Evolutionary conservation across 257 asterid species (phyloP), one percentile per base, ranked within the genome.

Genomic region (Plantago ovata): DNA sequence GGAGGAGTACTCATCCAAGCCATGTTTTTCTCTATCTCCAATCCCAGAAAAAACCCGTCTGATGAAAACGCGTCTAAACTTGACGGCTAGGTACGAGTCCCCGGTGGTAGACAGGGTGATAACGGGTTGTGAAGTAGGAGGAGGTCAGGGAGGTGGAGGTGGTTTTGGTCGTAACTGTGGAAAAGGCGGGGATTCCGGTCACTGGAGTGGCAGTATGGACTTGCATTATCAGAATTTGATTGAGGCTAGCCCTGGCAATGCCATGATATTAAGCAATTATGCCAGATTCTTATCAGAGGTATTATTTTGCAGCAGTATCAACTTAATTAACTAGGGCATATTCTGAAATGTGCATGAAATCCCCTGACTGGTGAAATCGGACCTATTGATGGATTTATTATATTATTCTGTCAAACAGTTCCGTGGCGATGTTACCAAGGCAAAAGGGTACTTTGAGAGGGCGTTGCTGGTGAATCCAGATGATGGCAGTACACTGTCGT

Each of bases 241-340:
- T 20, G 63, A 64, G 58, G 79, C 84, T 13, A 39, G 77, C 50
- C 91, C 91, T 4, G 60, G 49, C 2, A 77, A 80, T 53, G 21
- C 84, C 0, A 56, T 83, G 65, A 62, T 83, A 16, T 72, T 83
- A 3, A 63, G 76, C 69, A 83, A 82, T 23, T 83, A 83, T 53
- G 91, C 91, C 10, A 83, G 58, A 68, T 83, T 62, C 49, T 72
- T 83, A 60, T 75, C 75, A 77, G 85, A 81, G 88, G 88, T 77
- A 67, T 44, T 1, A 28, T 28, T 28, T 28, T 28, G 36, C 36
- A n/a, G n/a, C n/a, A n/a, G n/a, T n/a, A n/a, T n/a, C n/a, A n/a
- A n/a, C 36, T 28, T 8, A 28, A 28, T 3, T 28, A 8, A 3
- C 36, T 28, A 28, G 4, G 5, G 9, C 18, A 6, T 44, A 14